Evolutionary conservation across 768 basidiomycete species (phyloP).

Genomic region (Lentinula raphanica): DNA sequence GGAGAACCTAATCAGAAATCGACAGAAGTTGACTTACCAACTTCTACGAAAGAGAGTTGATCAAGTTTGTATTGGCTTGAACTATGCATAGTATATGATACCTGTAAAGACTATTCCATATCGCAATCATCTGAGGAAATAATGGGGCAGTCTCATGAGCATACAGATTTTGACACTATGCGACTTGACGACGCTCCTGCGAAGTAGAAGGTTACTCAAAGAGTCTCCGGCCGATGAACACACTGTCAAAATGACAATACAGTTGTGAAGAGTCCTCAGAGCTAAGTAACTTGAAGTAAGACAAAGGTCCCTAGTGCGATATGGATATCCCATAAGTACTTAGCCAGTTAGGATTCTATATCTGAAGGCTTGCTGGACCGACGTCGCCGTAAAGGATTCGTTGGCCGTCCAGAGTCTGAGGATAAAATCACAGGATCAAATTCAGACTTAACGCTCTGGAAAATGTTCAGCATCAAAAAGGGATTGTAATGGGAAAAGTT

Average conservation of each 20-base stretch:
- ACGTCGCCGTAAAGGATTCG: slow-evolving; percentile 38
- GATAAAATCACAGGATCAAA: slow-evolving; percentile 13
- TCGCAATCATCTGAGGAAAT: too few species aligned
- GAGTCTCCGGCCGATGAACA: too few species aligned
- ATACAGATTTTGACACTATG: too few species aligned
- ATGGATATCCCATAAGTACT: neutral
- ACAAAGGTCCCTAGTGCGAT: neutral
- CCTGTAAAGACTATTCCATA: too few species aligned
- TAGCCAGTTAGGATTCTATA: slow-evolving; percentile 14
- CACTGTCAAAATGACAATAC: too few species aligned
- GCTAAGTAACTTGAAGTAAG: too few species aligned
- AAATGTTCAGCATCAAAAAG: neutral
- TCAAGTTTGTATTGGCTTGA: too few species aligned
- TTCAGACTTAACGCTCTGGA: slow-evolving; percentile 5
- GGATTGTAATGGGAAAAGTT: neutral
- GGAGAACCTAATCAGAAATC: slow-evolving; percentile 7
- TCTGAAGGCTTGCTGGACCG: slow-evolving; percentile 34
- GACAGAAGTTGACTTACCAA: neutral
- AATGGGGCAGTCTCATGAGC: too few species aligned
- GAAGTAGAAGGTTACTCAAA: too few species aligned
- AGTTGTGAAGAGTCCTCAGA: too few species aligned
- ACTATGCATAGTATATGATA: too few species aligned
- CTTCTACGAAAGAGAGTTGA: neutral
- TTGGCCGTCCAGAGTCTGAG: slow-evolving; percentile 19
- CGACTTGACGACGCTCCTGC: too few species aligned